Conservation (phyloP, 164 flowering plant genomes). For the Annona squamosa region DNA sequence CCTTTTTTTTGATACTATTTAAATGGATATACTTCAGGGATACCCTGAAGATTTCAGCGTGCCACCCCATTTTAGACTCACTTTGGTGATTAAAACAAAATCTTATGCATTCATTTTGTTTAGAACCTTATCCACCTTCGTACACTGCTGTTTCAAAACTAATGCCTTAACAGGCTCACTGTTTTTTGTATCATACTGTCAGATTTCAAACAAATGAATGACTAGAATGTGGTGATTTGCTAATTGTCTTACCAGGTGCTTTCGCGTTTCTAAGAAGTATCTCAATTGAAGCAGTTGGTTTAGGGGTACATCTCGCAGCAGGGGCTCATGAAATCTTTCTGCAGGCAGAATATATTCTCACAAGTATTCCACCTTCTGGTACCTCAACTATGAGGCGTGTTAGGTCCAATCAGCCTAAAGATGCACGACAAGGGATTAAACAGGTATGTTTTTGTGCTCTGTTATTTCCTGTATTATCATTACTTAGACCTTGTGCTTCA, state of each 20-base stretch:
- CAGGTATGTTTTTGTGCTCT: constrained; percentile 37
- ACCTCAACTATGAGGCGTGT: constrained; percentile 38
- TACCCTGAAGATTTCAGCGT: no score
- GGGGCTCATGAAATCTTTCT: constrained; percentile 87
- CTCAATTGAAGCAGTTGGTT: constrained; percentile 91
- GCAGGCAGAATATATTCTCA: constrained; percentile 73
- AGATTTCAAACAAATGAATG: not conserved
- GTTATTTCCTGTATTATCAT: not conserved
- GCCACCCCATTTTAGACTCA: no score
- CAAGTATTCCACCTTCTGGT: constrained; percentile 57
- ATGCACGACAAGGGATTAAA: constrained; percentile 79
- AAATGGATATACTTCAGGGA: no score
- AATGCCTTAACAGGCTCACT: no score
- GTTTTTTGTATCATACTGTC: not conserved
- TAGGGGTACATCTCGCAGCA: constrained; percentile 93
- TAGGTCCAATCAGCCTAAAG: constrained; percentile 72
- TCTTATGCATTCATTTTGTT: no score
- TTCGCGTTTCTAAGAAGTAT: constrained; percentile 89
- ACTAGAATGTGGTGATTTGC: not conserved
- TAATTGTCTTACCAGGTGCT: constrained; percentile 46
- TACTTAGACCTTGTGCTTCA: not conserved
- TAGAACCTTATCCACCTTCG: no score
- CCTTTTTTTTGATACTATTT: no score
- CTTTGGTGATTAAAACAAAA: no score
- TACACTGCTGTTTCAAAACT: no score